Evolutionary conservation across 306 rosid genomes (phyloP).

Genomic region (Prunus kanzakura): DNA sequence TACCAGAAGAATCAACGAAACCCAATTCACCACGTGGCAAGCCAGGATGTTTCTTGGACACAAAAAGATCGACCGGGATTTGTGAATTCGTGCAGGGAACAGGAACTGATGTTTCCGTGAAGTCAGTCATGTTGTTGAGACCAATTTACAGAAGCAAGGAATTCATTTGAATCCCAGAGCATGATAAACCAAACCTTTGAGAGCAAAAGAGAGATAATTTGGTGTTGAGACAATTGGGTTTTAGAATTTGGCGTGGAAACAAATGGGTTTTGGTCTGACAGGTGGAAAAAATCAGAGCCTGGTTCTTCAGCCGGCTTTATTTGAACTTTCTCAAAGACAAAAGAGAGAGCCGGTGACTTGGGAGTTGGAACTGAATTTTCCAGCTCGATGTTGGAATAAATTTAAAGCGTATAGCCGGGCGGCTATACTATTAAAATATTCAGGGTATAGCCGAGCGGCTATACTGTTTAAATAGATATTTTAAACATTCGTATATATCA

Average conservation of each 20-base stretch:
- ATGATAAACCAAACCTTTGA: background rate
- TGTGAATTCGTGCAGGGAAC: slow-evolving; percentile 15
- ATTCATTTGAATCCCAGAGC: background rate
- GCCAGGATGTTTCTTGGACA: slow-evolving; percentile 59
- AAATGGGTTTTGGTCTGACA: background rate
- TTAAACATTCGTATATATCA: no score
- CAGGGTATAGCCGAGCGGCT: fast-evolving
- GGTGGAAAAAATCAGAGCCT: background rate
- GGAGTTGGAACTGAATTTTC: background rate
- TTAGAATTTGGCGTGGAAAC: background rate
- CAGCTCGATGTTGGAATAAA: background rate
- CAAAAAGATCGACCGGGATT: slow-evolving; percentile 78
- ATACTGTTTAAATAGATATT: no score
- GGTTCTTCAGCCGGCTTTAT: background rate
- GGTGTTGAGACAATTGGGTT: background rate
- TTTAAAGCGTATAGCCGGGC: no score
- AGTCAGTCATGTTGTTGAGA: background rate
- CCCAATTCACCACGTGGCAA: slow-evolving; percentile 48
- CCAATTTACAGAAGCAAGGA: slow-evolving; percentile 1
- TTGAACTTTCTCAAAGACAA: background rate
- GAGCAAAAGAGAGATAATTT: background rate
- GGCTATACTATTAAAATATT: no score
- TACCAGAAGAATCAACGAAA: slow-evolving; percentile 44
- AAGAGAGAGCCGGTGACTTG: background rate
- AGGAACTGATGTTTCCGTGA: slow-evolving; percentile 12